Evolutionary conservation across 805 yeast species (phyloP).

Genomic region (Dipodascus geniculatus): DNA sequence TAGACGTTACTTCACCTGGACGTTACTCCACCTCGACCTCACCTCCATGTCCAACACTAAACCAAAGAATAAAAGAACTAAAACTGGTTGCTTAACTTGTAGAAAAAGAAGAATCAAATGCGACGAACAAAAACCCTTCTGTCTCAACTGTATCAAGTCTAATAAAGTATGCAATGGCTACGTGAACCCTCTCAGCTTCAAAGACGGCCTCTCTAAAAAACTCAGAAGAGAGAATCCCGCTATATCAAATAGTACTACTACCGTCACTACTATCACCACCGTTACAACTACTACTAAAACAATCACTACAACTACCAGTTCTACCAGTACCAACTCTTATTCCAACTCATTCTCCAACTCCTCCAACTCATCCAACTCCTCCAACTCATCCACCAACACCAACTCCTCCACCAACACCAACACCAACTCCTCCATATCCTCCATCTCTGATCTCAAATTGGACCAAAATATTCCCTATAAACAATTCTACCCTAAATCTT

Average conservation of each 20-base stretch:
- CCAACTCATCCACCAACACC: not conserved
- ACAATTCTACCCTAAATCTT: no score
- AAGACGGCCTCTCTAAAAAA: not conserved
- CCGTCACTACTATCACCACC: not conserved
- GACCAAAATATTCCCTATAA: no score
- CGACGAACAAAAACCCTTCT: slow-evolving; percentile 1
- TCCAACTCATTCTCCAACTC: no score
- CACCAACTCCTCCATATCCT: not conserved
- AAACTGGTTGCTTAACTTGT: slow-evolving; percentile 2
- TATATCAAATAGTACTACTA: not conserved
- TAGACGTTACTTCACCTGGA: no score
- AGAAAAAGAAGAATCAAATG: slow-evolving; percentile 3
- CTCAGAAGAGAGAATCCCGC: not conserved
- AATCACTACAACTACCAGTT: not conserved
- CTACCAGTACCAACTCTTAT: no score
- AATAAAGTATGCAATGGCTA: slow-evolving; percentile 1
- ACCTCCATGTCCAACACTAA: not conserved
- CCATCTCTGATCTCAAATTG: no score
- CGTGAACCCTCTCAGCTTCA: not conserved
- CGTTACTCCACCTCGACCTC: no score
- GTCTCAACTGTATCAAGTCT: slow-evolving; percentile 2
- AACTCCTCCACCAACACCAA: not conserved
- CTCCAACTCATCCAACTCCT: not conserved
- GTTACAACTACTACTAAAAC: not conserved
- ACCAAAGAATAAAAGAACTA: slow-evolving; percentile 1